A percentile compares a stretch with the other conserved stretches of the same genome.
These are phyloP conservation scores for Neurospora tetrasperma DNA, from an alignment of 495 filamentous ascomycete species.

Conservation along the genomic window DNA sequence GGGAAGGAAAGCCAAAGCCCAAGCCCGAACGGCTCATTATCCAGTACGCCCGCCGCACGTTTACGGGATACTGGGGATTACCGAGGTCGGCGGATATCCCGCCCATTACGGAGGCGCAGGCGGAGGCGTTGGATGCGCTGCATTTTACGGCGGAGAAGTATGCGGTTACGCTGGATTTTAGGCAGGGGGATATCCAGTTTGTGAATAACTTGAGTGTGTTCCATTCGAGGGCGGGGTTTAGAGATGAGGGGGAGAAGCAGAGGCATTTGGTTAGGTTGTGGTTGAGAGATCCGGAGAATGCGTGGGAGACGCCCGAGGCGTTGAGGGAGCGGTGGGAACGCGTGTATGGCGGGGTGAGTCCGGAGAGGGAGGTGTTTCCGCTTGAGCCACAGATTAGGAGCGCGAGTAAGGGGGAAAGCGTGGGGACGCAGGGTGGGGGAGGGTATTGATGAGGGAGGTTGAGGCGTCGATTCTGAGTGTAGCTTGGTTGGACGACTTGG, in stretches of 20 bases:
- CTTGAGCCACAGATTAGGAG: slow-evolving; percentile 41
- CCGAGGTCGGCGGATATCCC: slow-evolving; percentile 44
- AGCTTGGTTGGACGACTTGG: neutral
- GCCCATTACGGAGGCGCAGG: slow-evolving; percentile 53
- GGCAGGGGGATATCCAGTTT: slow-evolving; percentile 44
- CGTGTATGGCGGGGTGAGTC: slow-evolving; percentile 40
- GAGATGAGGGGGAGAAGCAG: slow-evolving; percentile 36
- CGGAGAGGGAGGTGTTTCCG: slow-evolving; percentile 43
- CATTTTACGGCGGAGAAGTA: slow-evolving; percentile 52
- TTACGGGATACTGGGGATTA: slow-evolving; percentile 46
- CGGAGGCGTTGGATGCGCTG: slow-evolving; percentile 55
- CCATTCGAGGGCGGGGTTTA: slow-evolving; percentile 39
- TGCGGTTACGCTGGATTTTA: slow-evolving; percentile 41
- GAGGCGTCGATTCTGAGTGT: neutral
- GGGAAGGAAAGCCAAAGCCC: no score
- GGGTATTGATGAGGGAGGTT: neutral
- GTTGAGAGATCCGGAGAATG: slow-evolving; percentile 46
- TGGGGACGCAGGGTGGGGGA: neutral
- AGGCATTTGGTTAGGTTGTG: slow-evolving; percentile 50
- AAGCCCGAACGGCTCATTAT: slow-evolving; percentile 41
- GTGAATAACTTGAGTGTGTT: slow-evolving; percentile 45
- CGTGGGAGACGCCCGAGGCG: slow-evolving; percentile 42
- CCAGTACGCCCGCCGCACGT: slow-evolving; percentile 46
- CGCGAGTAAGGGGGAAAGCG: slow-evolving; percentile 23
- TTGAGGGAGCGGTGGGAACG: slow-evolving; percentile 41